Percentiles rank a stretch among this genome's conserved stretches.
Conservation (phyloP, 208 protist species). For the Leishmania braziliensis region DNA sequence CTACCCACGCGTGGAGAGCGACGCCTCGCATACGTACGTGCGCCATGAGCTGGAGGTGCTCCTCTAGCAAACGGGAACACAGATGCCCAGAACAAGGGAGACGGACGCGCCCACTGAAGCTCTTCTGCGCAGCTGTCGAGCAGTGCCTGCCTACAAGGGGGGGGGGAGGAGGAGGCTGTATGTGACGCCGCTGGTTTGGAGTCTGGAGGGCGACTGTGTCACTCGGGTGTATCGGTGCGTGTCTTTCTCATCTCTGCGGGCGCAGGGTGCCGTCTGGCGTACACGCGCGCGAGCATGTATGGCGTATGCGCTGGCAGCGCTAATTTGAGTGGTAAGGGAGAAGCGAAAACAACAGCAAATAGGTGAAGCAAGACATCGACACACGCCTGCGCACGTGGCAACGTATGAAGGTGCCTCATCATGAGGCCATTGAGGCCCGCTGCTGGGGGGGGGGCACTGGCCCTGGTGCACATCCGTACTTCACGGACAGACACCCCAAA, state of each 20-base stretch:
- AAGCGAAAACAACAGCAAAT: constrained; percentile 5
- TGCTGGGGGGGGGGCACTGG: background rate
- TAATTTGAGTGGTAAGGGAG: background rate
- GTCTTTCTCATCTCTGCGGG: background rate
- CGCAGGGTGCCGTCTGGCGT: too few relatives aligned
- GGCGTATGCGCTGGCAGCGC: background rate
- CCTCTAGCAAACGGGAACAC: constrained; percentile 37
- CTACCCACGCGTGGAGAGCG: constrained; percentile 92
- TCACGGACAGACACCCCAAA: background rate
- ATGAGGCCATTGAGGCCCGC: background rate
- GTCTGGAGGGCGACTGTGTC: background rate
- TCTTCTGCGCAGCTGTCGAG: background rate
- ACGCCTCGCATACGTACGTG: constrained; percentile 52
- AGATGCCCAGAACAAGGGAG: background rate
- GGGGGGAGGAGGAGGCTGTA: background rate
- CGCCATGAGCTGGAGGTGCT: constrained; percentile 82
- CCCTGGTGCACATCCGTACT: background rate
- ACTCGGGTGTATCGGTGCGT: background rate
- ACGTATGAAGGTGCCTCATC: background rate
- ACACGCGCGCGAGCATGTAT: background rate
- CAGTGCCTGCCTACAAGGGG: background rate
- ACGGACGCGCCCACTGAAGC: background rate
- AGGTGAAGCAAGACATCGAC: background rate
- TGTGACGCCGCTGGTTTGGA: background rate
- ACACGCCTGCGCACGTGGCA: background rate